A percentile compares a stretch with the other conserved stretches of the same genome.
Conservation (phyloP, 2,329 filamentous ascomycete genomes). For the Aquanectria penicillioides region DNA sequence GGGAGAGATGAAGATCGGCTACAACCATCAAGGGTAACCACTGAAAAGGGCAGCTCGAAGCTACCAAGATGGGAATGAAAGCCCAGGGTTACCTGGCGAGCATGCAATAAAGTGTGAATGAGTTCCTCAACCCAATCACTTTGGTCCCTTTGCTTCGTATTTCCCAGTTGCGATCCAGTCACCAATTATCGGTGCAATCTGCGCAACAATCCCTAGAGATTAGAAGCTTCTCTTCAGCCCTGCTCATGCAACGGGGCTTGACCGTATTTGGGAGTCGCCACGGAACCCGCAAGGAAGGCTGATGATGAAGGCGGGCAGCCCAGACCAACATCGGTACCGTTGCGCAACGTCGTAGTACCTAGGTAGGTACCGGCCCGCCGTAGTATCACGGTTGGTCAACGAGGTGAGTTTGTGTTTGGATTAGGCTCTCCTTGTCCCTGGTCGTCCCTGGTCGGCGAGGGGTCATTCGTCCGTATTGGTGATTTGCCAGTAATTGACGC, state of each 20-base stretch:
- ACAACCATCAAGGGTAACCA: constrained; percentile 24
- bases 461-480: constrained; percentile 18
- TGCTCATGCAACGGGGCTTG: constrained; percentile 24
- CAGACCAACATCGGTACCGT: not conserved
- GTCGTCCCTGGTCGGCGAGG: constrained; percentile 2
- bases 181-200: too few species aligned
- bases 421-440: constrained; percentile 7
- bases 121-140: constrained; percentile 10
- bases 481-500: constrained; percentile 28
- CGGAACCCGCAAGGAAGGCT: constrained; percentile 11
- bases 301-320: constrained; percentile 1
- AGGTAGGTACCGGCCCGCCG: not conserved
- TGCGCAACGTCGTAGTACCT: not conserved
- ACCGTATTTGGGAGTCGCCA: constrained; percentile 20
- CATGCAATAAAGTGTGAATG: not conserved
- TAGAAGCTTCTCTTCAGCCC: constrained; percentile 24
- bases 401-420: constrained; percentile 1
- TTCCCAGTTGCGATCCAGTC: too few species aligned
- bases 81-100: not conserved
- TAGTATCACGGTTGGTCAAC: too few species aligned
- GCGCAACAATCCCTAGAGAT: not conserved
- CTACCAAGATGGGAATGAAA: not conserved
- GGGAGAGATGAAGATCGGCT: constrained; percentile 38
- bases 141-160: too few species aligned
- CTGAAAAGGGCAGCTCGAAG: constrained; percentile 29